Conservation (phyloP, 345 rosid species). For the Boechera divaricarpa region DNA sequence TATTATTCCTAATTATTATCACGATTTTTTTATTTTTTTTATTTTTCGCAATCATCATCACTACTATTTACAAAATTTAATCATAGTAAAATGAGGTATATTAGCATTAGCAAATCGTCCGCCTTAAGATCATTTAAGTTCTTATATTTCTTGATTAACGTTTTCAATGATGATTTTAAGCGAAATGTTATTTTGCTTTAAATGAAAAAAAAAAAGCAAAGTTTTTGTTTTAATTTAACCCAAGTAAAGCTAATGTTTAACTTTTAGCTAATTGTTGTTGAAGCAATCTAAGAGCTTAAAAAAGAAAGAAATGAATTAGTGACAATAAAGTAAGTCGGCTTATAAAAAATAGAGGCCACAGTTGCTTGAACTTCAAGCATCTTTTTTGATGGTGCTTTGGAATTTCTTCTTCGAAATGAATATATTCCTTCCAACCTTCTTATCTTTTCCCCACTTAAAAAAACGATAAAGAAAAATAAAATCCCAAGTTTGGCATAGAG, state of each 20-base stretch:
- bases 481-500: slow-evolving; percentile 28
- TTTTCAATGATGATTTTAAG: neutral
- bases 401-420: slow-evolving; percentile 76
- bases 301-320: slow-evolving; percentile 16
- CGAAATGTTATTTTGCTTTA: neutral
- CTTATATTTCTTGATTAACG: neutral
- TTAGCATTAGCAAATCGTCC: neutral
- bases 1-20: slow-evolving; percentile 3
- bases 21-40: neutral
- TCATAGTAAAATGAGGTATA: neutral
- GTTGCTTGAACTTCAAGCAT: slow-evolving; percentile 94
- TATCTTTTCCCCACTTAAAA: slow-evolving; percentile 37
- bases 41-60: neutral
- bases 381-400: slow-evolving; percentile 63
- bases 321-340: slow-evolving; percentile 56
- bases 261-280: slow-evolving; percentile 57
- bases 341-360: slow-evolving; percentile 54
- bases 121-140: slow-evolving; percentile 15
- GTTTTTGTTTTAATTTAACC: neutral
- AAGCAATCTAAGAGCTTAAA: slow-evolving; percentile 38
- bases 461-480: slow-evolving; percentile 1
- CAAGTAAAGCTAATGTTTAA: slow-evolving; percentile 64
- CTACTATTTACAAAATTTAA: neutral
- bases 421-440: slow-evolving; percentile 66
- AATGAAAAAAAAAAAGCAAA: neutral